phyloP scores from a whole-genome alignment of 257 asterid genomes.

The Jaltomata sinuosa region DNA sequence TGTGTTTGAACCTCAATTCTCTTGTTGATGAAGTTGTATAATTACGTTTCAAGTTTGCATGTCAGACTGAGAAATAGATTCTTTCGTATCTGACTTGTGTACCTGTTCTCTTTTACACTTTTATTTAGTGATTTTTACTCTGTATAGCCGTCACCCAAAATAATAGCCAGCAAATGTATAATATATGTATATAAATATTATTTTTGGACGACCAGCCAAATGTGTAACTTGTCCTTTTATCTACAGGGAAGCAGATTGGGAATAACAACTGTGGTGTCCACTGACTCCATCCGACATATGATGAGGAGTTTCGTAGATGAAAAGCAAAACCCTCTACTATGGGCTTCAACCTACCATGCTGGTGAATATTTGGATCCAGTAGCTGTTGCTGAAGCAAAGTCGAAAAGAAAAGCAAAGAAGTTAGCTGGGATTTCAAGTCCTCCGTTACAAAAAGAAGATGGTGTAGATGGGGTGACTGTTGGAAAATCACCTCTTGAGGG shows the following conservation, averaged over 20 bases:
- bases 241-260: conserved; percentile 75
- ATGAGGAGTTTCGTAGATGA: conserved; percentile 78
- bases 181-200: too few species aligned
- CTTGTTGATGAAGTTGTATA: too few species aligned
- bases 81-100: too few species aligned
- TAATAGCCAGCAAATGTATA: too few species aligned
- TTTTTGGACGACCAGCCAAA: too few species aligned
- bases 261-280: conserved; percentile 64
- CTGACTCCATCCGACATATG: conserved; percentile 80
- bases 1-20: too few species aligned
- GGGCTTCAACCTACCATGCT: conserved; percentile 88
- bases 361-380: conserved; percentile 71
- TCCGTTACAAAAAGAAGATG: conserved; percentile 26
- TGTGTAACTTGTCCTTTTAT: not conserved
- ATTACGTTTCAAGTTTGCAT: too few species aligned
- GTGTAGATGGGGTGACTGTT: conserved; percentile 9
- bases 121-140: too few species aligned
- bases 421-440: conserved; percentile 28
- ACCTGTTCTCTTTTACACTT: too few species aligned
- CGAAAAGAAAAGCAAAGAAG: conserved; percentile 59
- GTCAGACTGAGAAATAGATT: too few species aligned
- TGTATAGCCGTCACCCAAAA: too few species aligned
- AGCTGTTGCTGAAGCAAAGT: conserved; percentile 69
- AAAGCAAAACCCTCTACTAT: conserved; percentile 65
- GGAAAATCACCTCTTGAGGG: conserved; percentile 29